Percentiles rank a stretch among this genome's conserved stretches.
These are phyloP conservation scores for Aspergillus funiculosus DNA, from an alignment of 495 filamentous ascomycete species.

Conservation along the genomic window DNA sequence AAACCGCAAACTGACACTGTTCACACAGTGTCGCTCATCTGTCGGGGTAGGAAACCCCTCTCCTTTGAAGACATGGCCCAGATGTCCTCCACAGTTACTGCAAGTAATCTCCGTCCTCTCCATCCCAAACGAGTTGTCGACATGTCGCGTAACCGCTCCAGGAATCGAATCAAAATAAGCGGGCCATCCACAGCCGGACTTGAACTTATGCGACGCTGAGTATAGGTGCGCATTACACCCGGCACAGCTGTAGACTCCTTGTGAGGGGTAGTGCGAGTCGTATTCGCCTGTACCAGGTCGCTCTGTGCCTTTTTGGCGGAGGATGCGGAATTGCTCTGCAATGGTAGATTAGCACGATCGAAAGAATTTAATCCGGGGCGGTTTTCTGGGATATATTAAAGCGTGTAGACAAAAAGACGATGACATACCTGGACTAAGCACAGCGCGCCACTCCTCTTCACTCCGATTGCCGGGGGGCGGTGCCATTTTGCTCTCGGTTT, in stretches of 20 bases:
- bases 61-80: conserved; percentile 97
- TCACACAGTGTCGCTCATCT: conserved; percentile 96
- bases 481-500: conserved; percentile 59
- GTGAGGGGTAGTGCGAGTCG: conserved; percentile 71
- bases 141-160: conserved; percentile 75
- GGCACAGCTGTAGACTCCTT: conserved; percentile 78
- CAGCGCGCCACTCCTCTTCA: conserved; percentile 80
- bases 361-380: background rate
- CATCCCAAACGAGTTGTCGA: conserved; percentile 76
- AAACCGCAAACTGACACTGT: conserved; percentile 88
- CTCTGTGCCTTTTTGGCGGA: conserved; percentile 90
- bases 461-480: conserved; percentile 75
- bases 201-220: conserved; percentile 86
- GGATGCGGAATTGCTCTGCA: conserved; percentile 86
- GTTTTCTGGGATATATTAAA: background rate
- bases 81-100: conserved; percentile 86
- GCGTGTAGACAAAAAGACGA: background rate
- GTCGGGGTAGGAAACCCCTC: conserved; percentile 87
- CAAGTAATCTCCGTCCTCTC: conserved; percentile 87
- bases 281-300: conserved; percentile 71
- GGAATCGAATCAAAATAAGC: conserved; percentile 94
- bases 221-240: conserved; percentile 86
- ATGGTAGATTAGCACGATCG: background rate
- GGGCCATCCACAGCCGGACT: conserved; percentile 94
- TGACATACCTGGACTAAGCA: conserved; percentile 63